Evolutionary conservation across 1,284 basidiomycete genomes (phyloP), one percentile per base, ranked within the genome.

Genomic region (Wolfiporia cocos): DNA sequence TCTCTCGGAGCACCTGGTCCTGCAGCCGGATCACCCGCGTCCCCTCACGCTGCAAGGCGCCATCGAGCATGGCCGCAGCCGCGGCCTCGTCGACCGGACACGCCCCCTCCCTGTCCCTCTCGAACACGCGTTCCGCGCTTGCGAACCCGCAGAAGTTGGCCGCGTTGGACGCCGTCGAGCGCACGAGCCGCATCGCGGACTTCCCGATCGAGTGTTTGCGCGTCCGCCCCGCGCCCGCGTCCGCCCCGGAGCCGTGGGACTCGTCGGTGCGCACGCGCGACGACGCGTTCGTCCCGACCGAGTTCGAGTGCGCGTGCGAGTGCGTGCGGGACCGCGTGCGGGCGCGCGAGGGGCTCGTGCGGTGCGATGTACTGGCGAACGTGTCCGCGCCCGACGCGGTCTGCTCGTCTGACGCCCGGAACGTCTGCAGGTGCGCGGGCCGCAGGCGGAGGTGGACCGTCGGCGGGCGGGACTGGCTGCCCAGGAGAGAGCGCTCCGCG

Each of bases 121-220:
- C 51, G 10, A 46, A 42, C 22, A 42, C 26, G 2, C 48, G 32
- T 46, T 50, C 45, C 4, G 37, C 47, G 7, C 45, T 44, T 11
- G 26, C 21, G 11, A 58, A 48, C 1, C 60, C 60, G 36, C 65
- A 66, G 28, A 66, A 47, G 5, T 54, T 62, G 12, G 62, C 58
- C 11, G 74, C 77, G 42, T 70, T 69, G 2, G 45, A 46, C 38
- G 58, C 59, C 4, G 56, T 59, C 2, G 49, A 49, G 17, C 54
- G 55, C 37, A 58, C 59, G 33, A 60, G 47, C 51, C 72, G 71
- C 11, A 80, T 52, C 15, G 77, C 77, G 0, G 71, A 65, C 53
- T 74, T 75, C n/a, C 76, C 65, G 68, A 75, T 72, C 2, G 81
- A 83, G 34, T 74, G 77, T 36, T 67, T 71, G 26, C 78, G 67